These are phyloP conservation scores for Termitomyces sp. DNA, from an alignment of 768 basidiomycete species.

Conservation along the genomic window DNA sequence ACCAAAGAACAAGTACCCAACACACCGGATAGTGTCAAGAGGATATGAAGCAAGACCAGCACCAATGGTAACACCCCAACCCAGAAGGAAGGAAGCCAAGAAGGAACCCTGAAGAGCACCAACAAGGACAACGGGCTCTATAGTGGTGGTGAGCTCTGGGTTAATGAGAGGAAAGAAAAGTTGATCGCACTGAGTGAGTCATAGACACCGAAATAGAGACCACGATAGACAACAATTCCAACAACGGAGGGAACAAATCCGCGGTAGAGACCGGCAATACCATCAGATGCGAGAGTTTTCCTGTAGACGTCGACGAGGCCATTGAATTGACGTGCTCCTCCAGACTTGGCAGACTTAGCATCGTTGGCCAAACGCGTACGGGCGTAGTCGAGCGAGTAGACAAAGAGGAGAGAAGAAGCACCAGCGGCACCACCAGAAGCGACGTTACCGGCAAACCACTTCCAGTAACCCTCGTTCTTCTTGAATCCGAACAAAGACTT, in stretches of 20 bases:
- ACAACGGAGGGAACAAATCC: conserved; percentile 99
- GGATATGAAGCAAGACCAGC: conserved; percentile 98
- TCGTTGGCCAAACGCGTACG: conserved; percentile 99
- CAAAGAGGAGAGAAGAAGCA: conserved; percentile 97
- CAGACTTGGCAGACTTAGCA: conserved; percentile 92
- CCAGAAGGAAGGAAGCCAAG: conserved; percentile 94
- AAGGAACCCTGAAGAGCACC: conserved; percentile 94
- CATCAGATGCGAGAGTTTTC: conserved; percentile 97
- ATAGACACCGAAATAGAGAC: conserved; percentile 98
- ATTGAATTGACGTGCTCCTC: conserved; percentile 94
- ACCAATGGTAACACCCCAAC: conserved; percentile 99
- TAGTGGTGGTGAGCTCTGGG: conserved; percentile 14
- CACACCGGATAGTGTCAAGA: conserved; percentile 84
- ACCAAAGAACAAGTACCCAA: conserved; percentile 1
- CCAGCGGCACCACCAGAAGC: conserved; percentile 99
- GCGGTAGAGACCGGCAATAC: conserved; percentile 99
- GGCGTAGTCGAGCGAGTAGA: conserved; percentile 99
- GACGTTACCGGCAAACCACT: conserved; percentile 97
- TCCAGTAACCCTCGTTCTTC: conserved; percentile 97
- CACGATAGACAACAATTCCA: conserved; percentile 99
- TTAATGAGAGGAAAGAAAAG: background rate
- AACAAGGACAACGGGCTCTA: conserved; percentile 96
- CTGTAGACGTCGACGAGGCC: conserved; percentile 95
- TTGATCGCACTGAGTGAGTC: conserved; percentile 77
- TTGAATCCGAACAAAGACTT: conserved; percentile 99